Evolutionary conservation across 768 basidiomycete species (phyloP).

Genomic region (Gautieria morchelliformis): DNA sequence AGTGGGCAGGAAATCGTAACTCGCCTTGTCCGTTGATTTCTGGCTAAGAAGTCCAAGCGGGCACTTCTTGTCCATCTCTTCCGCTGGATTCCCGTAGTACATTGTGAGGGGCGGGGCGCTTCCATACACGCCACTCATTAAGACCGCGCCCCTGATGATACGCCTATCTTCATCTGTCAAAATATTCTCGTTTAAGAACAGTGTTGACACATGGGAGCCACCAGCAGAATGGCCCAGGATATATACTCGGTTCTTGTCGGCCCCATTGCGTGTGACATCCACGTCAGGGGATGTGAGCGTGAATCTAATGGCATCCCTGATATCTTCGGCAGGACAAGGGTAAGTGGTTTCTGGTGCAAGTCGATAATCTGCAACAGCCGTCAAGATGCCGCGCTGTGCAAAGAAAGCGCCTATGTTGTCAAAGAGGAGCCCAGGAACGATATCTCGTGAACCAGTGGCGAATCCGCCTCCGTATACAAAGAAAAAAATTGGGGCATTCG

Average conservation of each 20-base stretch:
- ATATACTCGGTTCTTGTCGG: conserved; percentile 35
- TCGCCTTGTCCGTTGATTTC: conserved; percentile 23
- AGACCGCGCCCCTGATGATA: conserved; percentile 35
- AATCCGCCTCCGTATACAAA: no score
- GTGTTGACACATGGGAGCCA: conserved; percentile 37
- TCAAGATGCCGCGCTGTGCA: conserved; percentile 46
- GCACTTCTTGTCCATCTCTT: conserved; percentile 16
- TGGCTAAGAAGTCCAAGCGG: not conserved
- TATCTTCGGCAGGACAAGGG: conserved; percentile 45
- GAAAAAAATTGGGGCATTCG: no score
- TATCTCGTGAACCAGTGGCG: no score
- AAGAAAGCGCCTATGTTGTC: conserved; percentile 53
- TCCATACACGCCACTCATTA: conserved; percentile 38
- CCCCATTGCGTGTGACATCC: not conserved
- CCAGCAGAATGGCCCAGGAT: conserved; percentile 59
- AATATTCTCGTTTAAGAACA: conserved; percentile 31
- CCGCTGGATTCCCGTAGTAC: conserved; percentile 17
- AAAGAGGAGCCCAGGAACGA: conserved; percentile 47
- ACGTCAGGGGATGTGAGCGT: not conserved
- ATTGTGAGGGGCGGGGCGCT: conserved; percentile 18
- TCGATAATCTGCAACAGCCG: conserved; percentile 62
- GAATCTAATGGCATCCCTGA: conserved; percentile 54
- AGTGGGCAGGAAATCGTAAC: conserved; percentile 29
- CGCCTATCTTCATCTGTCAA: conserved; percentile 21
- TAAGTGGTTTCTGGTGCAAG: conserved; percentile 48